Percentiles rank a stretch among this genome's conserved stretches.
Conservation (phyloP, 1,139 yeast genomes). For the Pichia inconspicua region DNA sequence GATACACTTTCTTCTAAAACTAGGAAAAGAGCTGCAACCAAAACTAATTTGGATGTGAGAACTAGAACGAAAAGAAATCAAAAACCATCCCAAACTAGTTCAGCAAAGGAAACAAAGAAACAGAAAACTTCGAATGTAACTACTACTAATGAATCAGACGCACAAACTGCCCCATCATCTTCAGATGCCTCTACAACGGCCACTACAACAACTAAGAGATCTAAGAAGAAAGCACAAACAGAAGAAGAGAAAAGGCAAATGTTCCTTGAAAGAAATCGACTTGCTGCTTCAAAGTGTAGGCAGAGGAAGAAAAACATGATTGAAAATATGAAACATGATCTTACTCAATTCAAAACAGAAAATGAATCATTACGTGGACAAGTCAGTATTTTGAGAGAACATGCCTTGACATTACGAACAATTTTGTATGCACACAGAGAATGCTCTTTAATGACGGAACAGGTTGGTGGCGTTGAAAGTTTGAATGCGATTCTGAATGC, state of each 20-base stretch:
- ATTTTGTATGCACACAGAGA: conserved; percentile 32
- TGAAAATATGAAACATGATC: conserved; percentile 73
- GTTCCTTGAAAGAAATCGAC: conserved; percentile 66
- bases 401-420: conserved; percentile 43
- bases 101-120: background rate
- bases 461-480: conserved; percentile 26
- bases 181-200: background rate
- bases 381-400: conserved; percentile 50
- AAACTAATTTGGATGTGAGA: background rate
- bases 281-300: conserved; percentile 73
- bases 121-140: background rate
- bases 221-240: conserved; percentile 21
- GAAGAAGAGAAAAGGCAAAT: conserved; percentile 71
- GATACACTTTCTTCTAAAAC: background rate
- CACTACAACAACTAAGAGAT: background rate
- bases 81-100: background rate
- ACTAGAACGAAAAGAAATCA: background rate
- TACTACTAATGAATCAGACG: background rate
- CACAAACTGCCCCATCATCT: background rate
- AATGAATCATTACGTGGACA: conserved; percentile 61
- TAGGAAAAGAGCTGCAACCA: background rate
- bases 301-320: conserved; percentile 79
- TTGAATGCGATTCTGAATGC: conserved; percentile 24
- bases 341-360: conserved; percentile 59
- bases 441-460: conserved; percentile 25